A percentile compares a stretch with the other conserved stretches of the same genome.
Evolutionary conservation across 805 yeast species (phyloP).

Genomic region (Candida dendrica): DNA sequence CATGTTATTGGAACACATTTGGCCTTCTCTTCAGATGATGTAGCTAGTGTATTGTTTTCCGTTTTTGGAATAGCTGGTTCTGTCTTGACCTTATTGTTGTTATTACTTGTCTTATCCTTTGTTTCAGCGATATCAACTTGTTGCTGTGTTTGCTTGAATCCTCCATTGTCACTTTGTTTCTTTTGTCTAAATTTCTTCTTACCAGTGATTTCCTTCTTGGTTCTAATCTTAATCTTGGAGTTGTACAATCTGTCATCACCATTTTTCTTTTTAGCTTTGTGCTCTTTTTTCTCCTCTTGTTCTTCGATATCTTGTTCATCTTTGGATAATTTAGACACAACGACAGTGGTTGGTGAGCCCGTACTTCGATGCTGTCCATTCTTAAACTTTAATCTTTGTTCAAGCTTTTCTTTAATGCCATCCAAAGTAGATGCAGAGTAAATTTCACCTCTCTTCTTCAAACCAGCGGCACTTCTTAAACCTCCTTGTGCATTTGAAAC

Average conservation of each 20-base stretch:
- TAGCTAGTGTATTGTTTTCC: not conserved
- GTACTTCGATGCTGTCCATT: constrained; percentile 9
- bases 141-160: too few relatives aligned
- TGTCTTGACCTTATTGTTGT: too few relatives aligned
- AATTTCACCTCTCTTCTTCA: not conserved
- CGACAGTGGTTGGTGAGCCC: constrained; percentile 3
- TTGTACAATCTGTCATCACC: not conserved
- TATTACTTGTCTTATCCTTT: too few relatives aligned
- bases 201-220: not conserved
- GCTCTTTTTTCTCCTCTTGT: not conserved
- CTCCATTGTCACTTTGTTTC: constrained; percentile 1
- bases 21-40: not conserved
- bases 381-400: constrained; percentile 13
- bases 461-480: not conserved
- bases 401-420: constrained; percentile 8
- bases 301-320: not conserved
- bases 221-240: too few relatives aligned
- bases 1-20: constrained; percentile 45
- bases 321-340: constrained; percentile 4
- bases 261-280: not conserved
- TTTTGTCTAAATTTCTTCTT: constrained; percentile 1
- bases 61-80: not conserved
- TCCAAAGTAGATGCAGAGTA: constrained; percentile 3
- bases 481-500: constrained; percentile 2
- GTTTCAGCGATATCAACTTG: too few relatives aligned